Evolutionary conservation across 1,284 basidiomycete genomes (phyloP).

Genomic region (Rhizoctonia solani): DNA sequence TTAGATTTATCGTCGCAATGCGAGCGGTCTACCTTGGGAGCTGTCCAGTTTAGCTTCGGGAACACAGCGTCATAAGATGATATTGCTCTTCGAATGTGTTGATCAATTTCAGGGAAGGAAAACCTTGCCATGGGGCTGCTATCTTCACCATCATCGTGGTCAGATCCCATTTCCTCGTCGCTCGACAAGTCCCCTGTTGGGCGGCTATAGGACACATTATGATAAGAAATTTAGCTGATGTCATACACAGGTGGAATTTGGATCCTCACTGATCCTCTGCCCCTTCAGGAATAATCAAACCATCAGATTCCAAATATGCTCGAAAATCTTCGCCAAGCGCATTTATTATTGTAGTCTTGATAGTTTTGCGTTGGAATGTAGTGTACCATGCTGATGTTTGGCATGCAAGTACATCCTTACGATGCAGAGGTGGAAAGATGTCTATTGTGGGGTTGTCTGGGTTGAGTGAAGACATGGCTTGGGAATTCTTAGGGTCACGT

Average conservation of each 20-base stretch:
- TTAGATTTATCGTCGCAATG: background rate
- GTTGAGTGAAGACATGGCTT: conserved; percentile 11
- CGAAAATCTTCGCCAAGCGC: conserved; percentile 68
- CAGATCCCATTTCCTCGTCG: conserved; percentile 48
- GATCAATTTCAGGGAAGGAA: conserved; percentile 79
- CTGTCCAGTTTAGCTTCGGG: conserved; percentile 94
- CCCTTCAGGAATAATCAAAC: conserved; percentile 80
- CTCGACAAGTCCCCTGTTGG: conserved; percentile 60
- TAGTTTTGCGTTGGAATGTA: conserved; percentile 66
- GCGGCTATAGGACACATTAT: conserved; percentile 41
- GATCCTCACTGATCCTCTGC: conserved; percentile 69
- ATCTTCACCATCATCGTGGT: conserved; percentile 36
- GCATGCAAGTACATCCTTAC: conserved; percentile 66
- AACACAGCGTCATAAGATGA: conserved; percentile 81
- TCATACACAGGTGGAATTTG: conserved; percentile 8
- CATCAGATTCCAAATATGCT: conserved; percentile 77
- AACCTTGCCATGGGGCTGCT: conserved; percentile 46
- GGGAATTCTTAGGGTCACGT: background rate
- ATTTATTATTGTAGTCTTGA: conserved; percentile 78
- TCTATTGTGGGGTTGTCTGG: background rate
- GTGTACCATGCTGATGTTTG: conserved; percentile 92
- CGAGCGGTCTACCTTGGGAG: conserved; percentile 67
- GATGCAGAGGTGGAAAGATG: conserved; percentile 58
- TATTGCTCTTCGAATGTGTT: conserved; percentile 70
- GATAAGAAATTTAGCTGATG: conserved; percentile 42